Base-by-base conservation (phyloP, 73 alveolate genomes). In the Paramecium pentaurelia region DNA sequence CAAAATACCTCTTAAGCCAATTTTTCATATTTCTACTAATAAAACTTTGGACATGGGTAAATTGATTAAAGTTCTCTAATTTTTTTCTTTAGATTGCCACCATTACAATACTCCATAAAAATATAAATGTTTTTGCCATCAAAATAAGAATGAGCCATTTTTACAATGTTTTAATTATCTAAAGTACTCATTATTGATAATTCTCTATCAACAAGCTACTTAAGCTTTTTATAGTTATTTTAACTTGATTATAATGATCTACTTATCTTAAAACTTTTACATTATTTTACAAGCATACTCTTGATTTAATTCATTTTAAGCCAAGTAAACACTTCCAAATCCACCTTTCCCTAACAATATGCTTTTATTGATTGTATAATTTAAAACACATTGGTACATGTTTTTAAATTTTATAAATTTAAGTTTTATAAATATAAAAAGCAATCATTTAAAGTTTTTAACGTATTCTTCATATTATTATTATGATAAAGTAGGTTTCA, bases 31-130 rank as follows among this genome's bases (percentile, higher is more conserved):
- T 80, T 44, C 27, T 80, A 27, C 34, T 49, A 20, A 44, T 80
- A 38, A 22, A 25, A 12, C 34, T 45, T 27, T 80, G 91, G 37
- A 27, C 32, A 20, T 6, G 71, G 49, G 30, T 40, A 80, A 8
- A 18, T 44, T 49, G 32, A 22, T 80, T 42, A 27, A 12, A 80
- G 58, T 49, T 80, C 34, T 45, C 49, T 27, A 45, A 80, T 40
- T 10, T 44, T 25, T 20, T 80, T 44, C 38, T 44, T 80, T 14
- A 80, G 58, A 42, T 40, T 47, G 27, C 91, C 91, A 28, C 91
- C 91, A 42, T 80, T 47, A 80, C 91, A 80, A 80, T 80, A 80
- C 58, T 80, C 91, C 73, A 80, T 44, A 12, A 80, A 40, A 27
- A 80, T 80, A 32, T 80, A 80, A 11, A 80, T 32, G 25, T 14